A percentile compares a stretch with the other conserved stretches of the same genome.
phyloP scores from a whole-genome alignment of 202 grass and related monocot species.

The Bolboschoenoplectus hybrid region DNA sequence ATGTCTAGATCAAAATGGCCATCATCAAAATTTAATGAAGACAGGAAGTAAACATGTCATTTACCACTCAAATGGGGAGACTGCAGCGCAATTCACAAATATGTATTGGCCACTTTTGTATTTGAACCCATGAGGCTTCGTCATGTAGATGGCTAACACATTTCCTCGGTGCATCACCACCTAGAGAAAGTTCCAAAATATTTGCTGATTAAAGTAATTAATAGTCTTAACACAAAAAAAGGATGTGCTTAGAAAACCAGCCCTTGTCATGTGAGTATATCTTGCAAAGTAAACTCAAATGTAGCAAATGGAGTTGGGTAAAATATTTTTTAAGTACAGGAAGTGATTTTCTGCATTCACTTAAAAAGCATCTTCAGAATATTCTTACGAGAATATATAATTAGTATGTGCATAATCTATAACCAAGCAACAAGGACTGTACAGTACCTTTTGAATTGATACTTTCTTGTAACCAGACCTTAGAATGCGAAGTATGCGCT shows the following conservation, averaged over 20 bases:
- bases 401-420: neutral
- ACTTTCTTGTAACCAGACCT: constrained; percentile 72
- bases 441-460: constrained; percentile 66
- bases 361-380: neutral
- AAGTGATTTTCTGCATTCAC: neutral
- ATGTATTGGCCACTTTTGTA: constrained; percentile 96
- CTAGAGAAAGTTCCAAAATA: neutral
- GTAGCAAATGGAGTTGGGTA: neutral
- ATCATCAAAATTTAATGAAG: neutral
- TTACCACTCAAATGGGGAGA: constrained; percentile 90
- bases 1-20: neutral
- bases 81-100: constrained; percentile 76
- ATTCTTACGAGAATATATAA: neutral
- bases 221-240: neutral
- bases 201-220: neutral
- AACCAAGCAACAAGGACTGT: constrained; percentile 31
- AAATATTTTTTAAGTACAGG: neutral
- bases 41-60: neutral
- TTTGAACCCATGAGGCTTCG: constrained; percentile 70
- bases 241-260: neutral
- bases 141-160: constrained; percentile 77
- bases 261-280: neutral
- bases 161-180: constrained; percentile 62
- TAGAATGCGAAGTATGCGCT: constrained; percentile 68
- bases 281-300: neutral